A percentile compares a stretch with the other conserved stretches of the same genome.
Conservation (phyloP, 2,329 filamentous ascomycete species). For the Torrubiella hemipterigena region DNA sequence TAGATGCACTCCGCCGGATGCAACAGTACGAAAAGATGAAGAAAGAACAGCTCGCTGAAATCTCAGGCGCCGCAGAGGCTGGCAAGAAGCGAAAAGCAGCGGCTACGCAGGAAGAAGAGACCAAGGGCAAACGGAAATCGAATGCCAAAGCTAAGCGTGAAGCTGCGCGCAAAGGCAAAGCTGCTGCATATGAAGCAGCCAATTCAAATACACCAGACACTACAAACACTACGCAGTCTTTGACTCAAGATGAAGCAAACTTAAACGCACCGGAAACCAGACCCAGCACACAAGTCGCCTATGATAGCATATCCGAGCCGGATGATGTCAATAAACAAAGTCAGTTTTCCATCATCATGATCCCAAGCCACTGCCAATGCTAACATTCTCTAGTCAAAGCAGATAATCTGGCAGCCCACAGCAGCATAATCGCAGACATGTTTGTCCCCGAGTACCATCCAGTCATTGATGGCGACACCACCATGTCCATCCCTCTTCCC, state of each 20-base stretch:
- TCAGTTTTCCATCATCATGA: background rate
- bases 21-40: conserved; percentile 47
- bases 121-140: conserved; percentile 11
- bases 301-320: too few relatives aligned
- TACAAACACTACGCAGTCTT: too few relatives aligned
- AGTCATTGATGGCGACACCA: conserved; percentile 27
- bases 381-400: conserved; percentile 27
- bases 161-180: conserved; percentile 6
- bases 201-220: too few relatives aligned
- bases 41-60: conserved; percentile 24
- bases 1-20: conserved; percentile 50
- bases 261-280: too few relatives aligned
- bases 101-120: too few relatives aligned
- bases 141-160: conserved; percentile 15
- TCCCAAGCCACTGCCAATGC: background rate
- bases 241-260: too few relatives aligned
- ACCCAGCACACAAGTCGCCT: too few relatives aligned
- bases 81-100: conserved; percentile 26
- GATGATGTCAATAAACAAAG: too few relatives aligned
- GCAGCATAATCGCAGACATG: conserved; percentile 25
- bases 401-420: too few relatives aligned
- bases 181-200: too few relatives aligned
- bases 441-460: conserved; percentile 25
- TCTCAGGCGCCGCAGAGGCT: conserved; percentile 22
- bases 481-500: conserved; percentile 38